Percentiles rank a stretch among this genome's conserved stretches.
Conservation (phyloP, 75 land plant species). For the Adiantum capillusveneris region DNA sequence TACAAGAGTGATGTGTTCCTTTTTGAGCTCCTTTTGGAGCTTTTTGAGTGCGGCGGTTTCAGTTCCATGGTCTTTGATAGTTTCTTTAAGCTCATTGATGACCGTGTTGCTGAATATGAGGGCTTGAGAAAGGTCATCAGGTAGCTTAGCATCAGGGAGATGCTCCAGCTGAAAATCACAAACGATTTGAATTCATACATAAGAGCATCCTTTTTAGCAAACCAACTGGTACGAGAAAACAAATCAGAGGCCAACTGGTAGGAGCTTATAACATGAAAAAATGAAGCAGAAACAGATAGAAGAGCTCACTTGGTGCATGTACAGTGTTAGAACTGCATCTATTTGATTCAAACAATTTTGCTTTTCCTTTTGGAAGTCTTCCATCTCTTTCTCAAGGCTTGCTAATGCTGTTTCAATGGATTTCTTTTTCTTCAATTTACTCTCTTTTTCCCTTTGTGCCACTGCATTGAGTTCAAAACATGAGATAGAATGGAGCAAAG, state of each 20-base stretch:
- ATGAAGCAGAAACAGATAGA: no score
- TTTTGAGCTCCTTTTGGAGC: conserved; percentile 33
- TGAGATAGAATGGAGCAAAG: no score
- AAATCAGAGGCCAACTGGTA: no score
- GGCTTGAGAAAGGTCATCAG: conserved; percentile 25
- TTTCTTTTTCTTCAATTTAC: conserved; percentile 22
- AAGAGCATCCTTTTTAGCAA: no score
- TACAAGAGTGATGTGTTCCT: conserved; percentile 14
- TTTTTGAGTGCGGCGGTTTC: conserved; percentile 20
- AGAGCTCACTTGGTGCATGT: conserved; percentile 26
- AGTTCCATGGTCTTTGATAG: conserved; percentile 15
- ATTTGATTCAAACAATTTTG: conserved; percentile 24
- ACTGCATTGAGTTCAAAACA: no score
- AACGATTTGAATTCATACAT: background rate
- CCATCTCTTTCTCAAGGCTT: conserved; percentile 21
- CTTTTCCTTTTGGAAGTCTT: conserved; percentile 18
- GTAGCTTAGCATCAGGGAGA: conserved; percentile 19
- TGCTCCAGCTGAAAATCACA: conserved; percentile 19
- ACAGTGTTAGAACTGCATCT: conserved; percentile 16
- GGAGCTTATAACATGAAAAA: no score
- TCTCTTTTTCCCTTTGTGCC: conserved; percentile 20
- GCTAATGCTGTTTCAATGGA: conserved; percentile 9
- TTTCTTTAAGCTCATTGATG: conserved; percentile 16
- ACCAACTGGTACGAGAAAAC: no score
- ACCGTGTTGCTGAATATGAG: conserved; percentile 18